phyloP scores from a whole-genome alignment of 2,329 filamentous ascomycete genomes.

The Colletotrichum tropicale region DNA sequence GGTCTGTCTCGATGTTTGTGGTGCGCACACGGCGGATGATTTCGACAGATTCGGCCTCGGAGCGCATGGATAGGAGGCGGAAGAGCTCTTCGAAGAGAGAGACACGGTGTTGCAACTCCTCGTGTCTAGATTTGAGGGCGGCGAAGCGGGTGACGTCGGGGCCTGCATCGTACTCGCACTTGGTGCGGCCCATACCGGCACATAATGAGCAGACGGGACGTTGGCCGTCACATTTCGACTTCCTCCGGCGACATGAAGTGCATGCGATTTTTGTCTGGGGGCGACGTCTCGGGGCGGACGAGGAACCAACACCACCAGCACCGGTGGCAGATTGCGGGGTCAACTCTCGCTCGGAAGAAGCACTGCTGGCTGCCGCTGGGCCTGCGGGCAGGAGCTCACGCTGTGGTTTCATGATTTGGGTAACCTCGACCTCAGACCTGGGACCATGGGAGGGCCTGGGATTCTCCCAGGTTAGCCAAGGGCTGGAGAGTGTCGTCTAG shows the following conservation, averaged over 20 bases:
- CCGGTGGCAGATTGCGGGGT: conserved; percentile 13
- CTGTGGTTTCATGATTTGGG: conserved; percentile 17
- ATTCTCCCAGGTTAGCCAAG: not conserved
- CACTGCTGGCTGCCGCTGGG: conserved; percentile 5
- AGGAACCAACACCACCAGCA: not conserved
- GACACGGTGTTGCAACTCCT: conserved; percentile 16
- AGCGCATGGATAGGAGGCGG: conserved; percentile 7
- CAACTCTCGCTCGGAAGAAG: conserved; percentile 1
- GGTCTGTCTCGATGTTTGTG: conserved; percentile 6
- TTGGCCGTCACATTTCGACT: conserved; percentile 20
- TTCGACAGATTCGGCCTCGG: conserved; percentile 19
- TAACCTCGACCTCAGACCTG: not conserved
- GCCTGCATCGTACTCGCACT: conserved; percentile 22
- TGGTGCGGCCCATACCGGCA: conserved; percentile 15
- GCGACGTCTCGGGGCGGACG: conserved; percentile 6
- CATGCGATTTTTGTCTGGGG: conserved; percentile 22
- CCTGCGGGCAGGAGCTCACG: conserved; percentile 21
- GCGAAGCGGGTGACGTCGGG: conserved; percentile 20
- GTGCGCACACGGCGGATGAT: conserved; percentile 20
- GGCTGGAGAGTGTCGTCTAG: not conserved
- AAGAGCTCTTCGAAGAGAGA: conserved; percentile 19
- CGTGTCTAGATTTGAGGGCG: conserved; percentile 16
- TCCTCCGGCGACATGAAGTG: conserved; percentile 19
- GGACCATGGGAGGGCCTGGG: conserved; percentile 5
- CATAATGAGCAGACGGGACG: conserved; percentile 21